These are phyloP conservation scores for Blepharisma undulans DNA, from an alignment of 169 alveolate species.

Conservation along the genomic window DNA sequence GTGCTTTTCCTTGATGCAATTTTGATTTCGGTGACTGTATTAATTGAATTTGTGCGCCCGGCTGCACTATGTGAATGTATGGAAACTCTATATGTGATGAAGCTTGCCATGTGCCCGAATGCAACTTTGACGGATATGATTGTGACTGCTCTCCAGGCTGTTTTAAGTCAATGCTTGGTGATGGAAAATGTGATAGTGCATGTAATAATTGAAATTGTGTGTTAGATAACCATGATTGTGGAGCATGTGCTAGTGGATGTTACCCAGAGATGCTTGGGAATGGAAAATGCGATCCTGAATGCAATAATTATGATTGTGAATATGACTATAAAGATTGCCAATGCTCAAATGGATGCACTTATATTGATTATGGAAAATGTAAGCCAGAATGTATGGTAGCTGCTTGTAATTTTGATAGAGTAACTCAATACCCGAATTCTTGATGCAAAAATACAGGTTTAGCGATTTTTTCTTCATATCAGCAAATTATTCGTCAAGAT, in stretches of 20 bases:
- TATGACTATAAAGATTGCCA: not conserved
- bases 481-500: too few species aligned
- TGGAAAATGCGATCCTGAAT: not conserved
- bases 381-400: too few species aligned
- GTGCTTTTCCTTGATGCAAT: not conserved
- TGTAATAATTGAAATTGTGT: not conserved
- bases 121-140: not conserved
- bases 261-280: not conserved
- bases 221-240: not conserved
- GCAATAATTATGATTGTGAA: not conserved
- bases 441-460: too few species aligned
- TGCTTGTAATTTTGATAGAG: too few species aligned
- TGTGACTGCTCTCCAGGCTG: not conserved
- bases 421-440: too few species aligned
- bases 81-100: slow-evolving; percentile 7
- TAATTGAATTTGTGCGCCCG: too few species aligned
- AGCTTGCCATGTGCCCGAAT: not conserved
- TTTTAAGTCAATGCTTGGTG: not conserved
- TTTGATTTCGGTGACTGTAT: not conserved
- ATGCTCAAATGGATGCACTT: too few species aligned
- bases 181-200: not conserved
- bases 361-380: too few species aligned
- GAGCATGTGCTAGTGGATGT: not conserved
- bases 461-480: too few species aligned
- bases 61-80: not conserved